Evolutionary conservation across 768 basidiomycete species (phyloP).

Genomic region (Rhodotorula paludigena): DNA sequence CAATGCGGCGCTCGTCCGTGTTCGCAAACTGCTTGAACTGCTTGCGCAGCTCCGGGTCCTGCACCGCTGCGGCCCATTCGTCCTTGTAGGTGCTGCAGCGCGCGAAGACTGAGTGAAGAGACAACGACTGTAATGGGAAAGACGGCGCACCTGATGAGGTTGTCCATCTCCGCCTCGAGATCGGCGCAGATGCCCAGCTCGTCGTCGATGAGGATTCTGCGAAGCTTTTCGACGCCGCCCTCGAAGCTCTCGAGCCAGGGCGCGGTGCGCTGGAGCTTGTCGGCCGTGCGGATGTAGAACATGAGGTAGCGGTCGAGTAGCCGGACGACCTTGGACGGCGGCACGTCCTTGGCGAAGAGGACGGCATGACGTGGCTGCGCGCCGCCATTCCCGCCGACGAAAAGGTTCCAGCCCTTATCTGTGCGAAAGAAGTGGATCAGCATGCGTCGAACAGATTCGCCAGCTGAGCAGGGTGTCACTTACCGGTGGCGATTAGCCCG

Average conservation of each 20-base stretch:
- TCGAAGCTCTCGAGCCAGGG: slow-evolving; percentile 69
- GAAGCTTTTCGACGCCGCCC: slow-evolving; percentile 64
- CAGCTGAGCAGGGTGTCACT: no score
- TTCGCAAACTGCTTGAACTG: slow-evolving; percentile 65
- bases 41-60: slow-evolving; percentile 53
- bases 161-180: slow-evolving; percentile 62
- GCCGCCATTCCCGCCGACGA: slow-evolving; percentile 68
- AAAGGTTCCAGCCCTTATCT: slow-evolving; percentile 74
- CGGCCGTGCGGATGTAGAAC: slow-evolving; percentile 66
- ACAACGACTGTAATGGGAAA: no score
- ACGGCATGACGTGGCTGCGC: slow-evolving; percentile 57
- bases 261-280: slow-evolving; percentile 65
- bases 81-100: slow-evolving; percentile 47
- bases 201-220: slow-evolving; percentile 63
- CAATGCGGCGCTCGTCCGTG: slow-evolving; percentile 54
- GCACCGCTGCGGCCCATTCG: slow-evolving; percentile 65
- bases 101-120: no score
- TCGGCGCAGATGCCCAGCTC: slow-evolving; percentile 67
- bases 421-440: background rate
- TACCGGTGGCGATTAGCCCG: slow-evolving; percentile 63
- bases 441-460: no score
- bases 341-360: slow-evolving; percentile 64
- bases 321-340: slow-evolving; percentile 59
- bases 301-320: slow-evolving; percentile 61
- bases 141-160: slow-evolving; percentile 52